Evolutionary conservation across 306 rosid genomes (phyloP).

Genomic region (Cicer cuneatum): DNA sequence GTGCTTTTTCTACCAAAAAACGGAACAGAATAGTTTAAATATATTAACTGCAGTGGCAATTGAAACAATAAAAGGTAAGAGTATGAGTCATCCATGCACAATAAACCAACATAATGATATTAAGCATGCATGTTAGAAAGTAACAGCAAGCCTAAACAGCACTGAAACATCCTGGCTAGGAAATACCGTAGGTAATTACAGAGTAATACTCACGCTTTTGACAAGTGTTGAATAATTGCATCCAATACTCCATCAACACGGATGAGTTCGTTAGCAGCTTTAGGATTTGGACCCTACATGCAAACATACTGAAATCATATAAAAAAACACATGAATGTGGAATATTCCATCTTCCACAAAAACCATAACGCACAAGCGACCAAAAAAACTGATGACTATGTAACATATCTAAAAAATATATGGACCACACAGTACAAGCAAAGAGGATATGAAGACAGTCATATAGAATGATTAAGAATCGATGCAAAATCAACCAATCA

Average conservation of each 20-base stretch:
- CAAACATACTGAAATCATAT: conserved; percentile 44
- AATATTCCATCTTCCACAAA: conserved; percentile 29
- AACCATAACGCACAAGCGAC: conserved; percentile 13
- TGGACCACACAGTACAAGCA: conserved; percentile 28
- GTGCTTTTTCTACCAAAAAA: conserved; percentile 29
- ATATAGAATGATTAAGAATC: conserved; percentile 26
- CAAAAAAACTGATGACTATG: conserved; percentile 24
- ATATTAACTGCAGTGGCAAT: conserved; percentile 1
- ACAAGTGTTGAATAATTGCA: conserved; percentile 80
- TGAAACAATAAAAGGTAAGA: conserved; percentile 15
- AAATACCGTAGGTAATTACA: conserved; percentile 25
- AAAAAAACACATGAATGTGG: conserved; percentile 30
- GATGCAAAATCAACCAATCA: conserved; percentile 8
- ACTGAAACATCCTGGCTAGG: conserved; percentile 18
- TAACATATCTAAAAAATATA: conserved; percentile 22
- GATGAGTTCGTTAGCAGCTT: conserved; percentile 81
- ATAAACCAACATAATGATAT: conserved; percentile 31
- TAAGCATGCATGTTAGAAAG: conserved; percentile 31
- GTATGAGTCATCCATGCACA: conserved; percentile 12
- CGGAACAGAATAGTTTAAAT: conserved; percentile 12
- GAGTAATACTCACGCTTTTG: conserved; percentile 75
- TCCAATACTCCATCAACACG: conserved; percentile 85
- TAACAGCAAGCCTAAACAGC: neutral
- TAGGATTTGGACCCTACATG: conserved; percentile 85
- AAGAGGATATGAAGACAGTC: conserved; percentile 30